Evolutionary conservation across 2,329 filamentous ascomycete species (phyloP), one percentile per base, ranked within the genome.

Genomic region (Ambrosiella beaveri): DNA sequence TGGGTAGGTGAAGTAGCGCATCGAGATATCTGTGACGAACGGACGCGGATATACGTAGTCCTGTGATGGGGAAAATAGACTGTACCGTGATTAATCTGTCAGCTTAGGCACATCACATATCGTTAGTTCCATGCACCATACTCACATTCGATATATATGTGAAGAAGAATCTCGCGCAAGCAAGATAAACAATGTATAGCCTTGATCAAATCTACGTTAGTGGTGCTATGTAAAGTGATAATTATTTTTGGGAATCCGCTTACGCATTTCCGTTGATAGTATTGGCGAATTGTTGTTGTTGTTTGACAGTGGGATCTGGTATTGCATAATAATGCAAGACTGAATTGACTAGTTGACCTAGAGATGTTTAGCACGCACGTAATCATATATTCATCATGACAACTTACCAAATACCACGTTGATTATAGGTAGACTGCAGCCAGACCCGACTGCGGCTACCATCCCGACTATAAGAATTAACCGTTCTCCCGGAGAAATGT

Each of bases 11-110:
- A 61, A 80, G 76, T 1, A 78, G 67, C 0, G 74, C 69, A 13
- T 68, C 64, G 19, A 78, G 68, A 61, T 79, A 79, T 37, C 71
- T 68, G 7, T 77, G 68, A 13, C 77, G 73, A 12, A 79, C 62
- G 8, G 71, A 69, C 19, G 75, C 71, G 8, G 76, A 77, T 5
- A 78, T 73, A 1, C 73, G 69, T 12, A 79, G 69, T 12, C 76
- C 71, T 2, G 71, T 74, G 54, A 75, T 72, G 1, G 75, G 71
- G 59, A 78, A 73, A 19, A 50, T 40, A 38, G 40, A 51, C 55
- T 57, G n/a, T 17, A 15, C n/a, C 27, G 27, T 27, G 27, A 5
- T 27, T 27, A 27, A 15, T 15, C n/a, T 15, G 44, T 47, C 7
- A 47, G 17, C 50, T n/a, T 36, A n/a, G 17, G n/a, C 2, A 12